These are phyloP conservation scores for Thermochaetoides dissita DNA, from an alignment of 2,329 filamentous ascomycete species.

Conservation along the genomic window DNA sequence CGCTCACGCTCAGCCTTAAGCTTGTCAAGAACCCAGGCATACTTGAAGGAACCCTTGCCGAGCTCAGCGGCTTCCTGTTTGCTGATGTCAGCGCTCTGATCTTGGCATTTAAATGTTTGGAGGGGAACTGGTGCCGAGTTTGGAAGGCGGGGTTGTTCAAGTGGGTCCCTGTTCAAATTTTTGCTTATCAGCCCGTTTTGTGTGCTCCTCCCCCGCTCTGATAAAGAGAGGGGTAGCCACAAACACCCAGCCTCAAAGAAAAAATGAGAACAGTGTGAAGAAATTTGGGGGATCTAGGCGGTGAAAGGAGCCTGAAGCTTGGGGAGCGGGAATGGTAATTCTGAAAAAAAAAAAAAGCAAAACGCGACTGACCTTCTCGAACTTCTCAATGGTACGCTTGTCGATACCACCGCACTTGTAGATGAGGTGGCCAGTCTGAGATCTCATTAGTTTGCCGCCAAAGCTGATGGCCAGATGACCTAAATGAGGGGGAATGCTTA, in stretches of 20 bases:
- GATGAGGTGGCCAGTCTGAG: conserved; percentile 75
- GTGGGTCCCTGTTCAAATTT: conserved; percentile 11
- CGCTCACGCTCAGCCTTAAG: conserved; percentile 99
- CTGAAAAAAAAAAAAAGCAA: conserved; percentile 8
- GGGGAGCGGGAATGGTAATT: background rate
- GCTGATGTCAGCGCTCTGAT: conserved; percentile 4
- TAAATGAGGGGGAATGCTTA: conserved; percentile 36
- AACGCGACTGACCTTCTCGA: conserved; percentile 79
- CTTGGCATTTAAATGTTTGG: conserved; percentile 3
- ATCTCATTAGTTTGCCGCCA: background rate
- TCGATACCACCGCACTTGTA: conserved; percentile 99
- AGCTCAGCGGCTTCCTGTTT: conserved; percentile 90
- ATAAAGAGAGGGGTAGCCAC: conserved; percentile 15
- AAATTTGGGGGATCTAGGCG: conserved; percentile 3
- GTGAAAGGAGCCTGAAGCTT: too few relatives aligned
- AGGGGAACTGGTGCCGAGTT: background rate
- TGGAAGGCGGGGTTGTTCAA: conserved; percentile 9
- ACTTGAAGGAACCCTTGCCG: conserved; percentile 99
- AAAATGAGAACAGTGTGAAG: conserved; percentile 13
- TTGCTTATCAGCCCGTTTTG: conserved; percentile 10
- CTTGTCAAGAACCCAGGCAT: conserved; percentile 99
- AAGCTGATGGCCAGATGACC: too few relatives aligned
- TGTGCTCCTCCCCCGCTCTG: conserved; percentile 16
- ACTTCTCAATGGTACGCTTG: conserved; percentile 99
- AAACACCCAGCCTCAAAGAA: conserved; percentile 16